These are phyloP conservation scores for Chrysoporthe austroafricana DNA, from an alignment of 2,329 filamentous ascomycete genomes.

Conservation along the genomic window DNA sequence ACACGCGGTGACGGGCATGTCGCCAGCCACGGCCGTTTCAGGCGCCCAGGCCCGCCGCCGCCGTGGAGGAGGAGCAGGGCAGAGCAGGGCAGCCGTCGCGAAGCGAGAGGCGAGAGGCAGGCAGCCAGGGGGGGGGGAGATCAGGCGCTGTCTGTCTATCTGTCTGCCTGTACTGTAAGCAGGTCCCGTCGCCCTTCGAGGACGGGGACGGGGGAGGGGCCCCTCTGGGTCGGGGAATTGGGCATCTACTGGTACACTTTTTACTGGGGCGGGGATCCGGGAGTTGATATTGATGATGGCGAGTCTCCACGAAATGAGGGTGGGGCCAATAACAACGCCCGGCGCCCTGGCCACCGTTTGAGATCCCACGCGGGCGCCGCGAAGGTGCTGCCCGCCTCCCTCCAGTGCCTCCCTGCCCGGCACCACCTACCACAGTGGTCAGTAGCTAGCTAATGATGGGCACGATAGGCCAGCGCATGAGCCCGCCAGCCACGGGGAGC, in stretches of 20 bases:
- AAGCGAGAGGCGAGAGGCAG: no score
- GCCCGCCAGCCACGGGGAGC: no score
- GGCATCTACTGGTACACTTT: background rate
- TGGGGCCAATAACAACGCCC: conserved; percentile 5
- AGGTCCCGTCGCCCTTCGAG: background rate
- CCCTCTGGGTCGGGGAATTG: conserved; percentile 2
- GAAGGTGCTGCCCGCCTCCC: no score
- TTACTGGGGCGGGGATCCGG: conserved; percentile 1
- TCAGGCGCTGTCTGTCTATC: background rate
- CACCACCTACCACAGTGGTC: no score
- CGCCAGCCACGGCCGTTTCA: background rate
- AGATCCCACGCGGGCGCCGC: no score
- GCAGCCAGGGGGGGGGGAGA: no score
- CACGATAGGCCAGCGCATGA: no score
- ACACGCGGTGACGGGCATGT: background rate
- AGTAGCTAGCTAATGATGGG: no score
- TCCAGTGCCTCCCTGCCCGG: no score
- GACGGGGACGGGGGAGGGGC: background rate
- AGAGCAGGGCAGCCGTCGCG: background rate
- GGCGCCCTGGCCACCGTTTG: background rate
- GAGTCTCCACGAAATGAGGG: background rate
- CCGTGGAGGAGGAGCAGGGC: background rate
- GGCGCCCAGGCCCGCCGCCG: background rate
- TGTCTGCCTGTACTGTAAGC: background rate
- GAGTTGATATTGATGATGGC: background rate